Base-by-base conservation (phyloP, 2,329 filamentous ascomycete species). In the Ceratocystis colombiana region DNA sequence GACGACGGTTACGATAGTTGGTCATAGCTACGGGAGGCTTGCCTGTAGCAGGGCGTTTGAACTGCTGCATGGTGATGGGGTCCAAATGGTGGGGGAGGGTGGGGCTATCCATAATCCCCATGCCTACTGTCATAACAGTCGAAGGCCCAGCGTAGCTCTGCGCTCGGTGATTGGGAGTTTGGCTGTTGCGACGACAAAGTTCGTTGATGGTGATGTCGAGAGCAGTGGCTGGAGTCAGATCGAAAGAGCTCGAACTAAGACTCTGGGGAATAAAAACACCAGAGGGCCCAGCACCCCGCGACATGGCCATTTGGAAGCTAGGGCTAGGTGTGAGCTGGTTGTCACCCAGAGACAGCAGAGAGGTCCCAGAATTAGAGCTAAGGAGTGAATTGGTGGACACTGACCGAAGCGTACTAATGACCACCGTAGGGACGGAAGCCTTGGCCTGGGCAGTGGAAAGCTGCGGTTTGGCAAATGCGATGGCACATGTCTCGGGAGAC, bases 181-280 rank as follows among this genome's bases (percentile, higher is more conserved):
- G 73, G 72, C 79, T 83, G 74, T 84, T 84, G 81, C 84, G 84
- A 63, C 81, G 76, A 8, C 82, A 77, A 66, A 84, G 78, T 72
- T 82, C 78, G 20, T 77, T 77, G 37, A 83, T 78, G 1, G 80
- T 76, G 68, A 72, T 74, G n/a, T 77, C 73, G 12, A 80, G 71
- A 5, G 71, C 66, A 15, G 70, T 68, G 1, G 66, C 71, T 62
- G 70, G 71, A 69, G 64, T 64, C 20, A 66, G 28, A 37, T 66
- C 61, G 50, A 65, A 65, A 41, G 68, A 64, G 22, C 61, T 63
- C 7, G 64, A 62, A 25, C 53, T 66, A 10, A 53, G 66, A 41
- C 63, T 66, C 37, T 68, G 67, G 33, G 67, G 67, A 20, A 68
- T 59, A 8, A 64, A 68, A 17, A 68, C 53, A 2, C 67, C 67